Evolutionary conservation across 129 eudicot genomes (phyloP), one percentile per base, ranked within the genome.

Genomic region (Rutidosis leptorrhynchoides): DNA sequence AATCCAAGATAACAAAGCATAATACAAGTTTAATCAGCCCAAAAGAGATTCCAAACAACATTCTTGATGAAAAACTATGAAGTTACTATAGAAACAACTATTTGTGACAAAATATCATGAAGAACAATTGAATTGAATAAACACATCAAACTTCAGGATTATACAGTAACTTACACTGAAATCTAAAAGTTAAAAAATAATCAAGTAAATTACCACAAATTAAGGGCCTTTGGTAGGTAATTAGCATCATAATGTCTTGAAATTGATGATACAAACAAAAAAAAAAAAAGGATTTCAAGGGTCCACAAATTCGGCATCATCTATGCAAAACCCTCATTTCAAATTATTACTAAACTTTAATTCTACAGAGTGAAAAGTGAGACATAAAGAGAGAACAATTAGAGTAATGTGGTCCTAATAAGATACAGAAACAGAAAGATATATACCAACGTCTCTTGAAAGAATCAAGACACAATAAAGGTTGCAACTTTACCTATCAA

Each of bases 381-480:
- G 49, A 62, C 48, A 33, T 62, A 64, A 2, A 64, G 23, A 60
- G 23, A 59, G 24, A 60, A 24, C 26, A 16, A 42, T 23, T 23
- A 63, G 67, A 37, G 46, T 67, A 49, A 5, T 52, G 72, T 67
- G 72, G 51, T 67, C 72, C 71, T 51, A 1, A 3, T 30, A 28
- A 21, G 8, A 67, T 33, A 52, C 45, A 67, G 20, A 22, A 27
- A 26, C 7, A 55, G 53, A 68, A 33, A 33, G 24, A 48, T 48
- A 48, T 17, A 12, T 35, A 55, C 63, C 64, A 68, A 56, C 63
- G 35, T 68, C 73, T 68, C 35, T 68, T 37, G 25, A 56, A 54
- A 55, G 54, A 68, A 68, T 56, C 52, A 55, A 68, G 35, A 54
- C 51, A 19, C 7, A 54, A 54, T n/a, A 67, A 55, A 55, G 22